Base-by-base conservation (phyloP, 495 filamentous ascomycete genomes). In the Pseudevernia furfuracea region DNA sequence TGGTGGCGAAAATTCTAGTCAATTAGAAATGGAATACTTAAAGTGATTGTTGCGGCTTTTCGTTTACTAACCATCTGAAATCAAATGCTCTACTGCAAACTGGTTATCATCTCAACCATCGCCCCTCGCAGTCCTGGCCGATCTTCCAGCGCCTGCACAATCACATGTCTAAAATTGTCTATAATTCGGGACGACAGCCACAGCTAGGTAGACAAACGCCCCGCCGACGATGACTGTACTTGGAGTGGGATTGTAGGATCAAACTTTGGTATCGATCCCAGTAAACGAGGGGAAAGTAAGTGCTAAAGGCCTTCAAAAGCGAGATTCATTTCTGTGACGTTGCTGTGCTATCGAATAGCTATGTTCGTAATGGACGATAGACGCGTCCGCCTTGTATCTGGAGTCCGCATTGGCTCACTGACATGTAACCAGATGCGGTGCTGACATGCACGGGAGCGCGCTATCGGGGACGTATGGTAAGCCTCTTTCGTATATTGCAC, bases 281-380 rank as follows among this genome's bases (percentile, higher is more conserved):
- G 30, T 56, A 0, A 68, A 70, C 46, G n/a, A n/a, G 41, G 28
- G 68, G 68, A 55, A 52, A 59, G 67, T 69, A 64, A 12, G 64
- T 55, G n/a, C 61, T 57, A 3, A 32, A 1, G 30, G 2, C 8
- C 19, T 15, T 43, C 3, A 56, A 4, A 41, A 11, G 8, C 23
- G 1, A 32, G 1, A n/a, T 23, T 21, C 37, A 2, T 36, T 49
- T 34, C 23, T 59, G n/a, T n/a, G 21, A 63, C 21, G 6, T 23
- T 17, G 36, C 12, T 9, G 32, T 38, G 25, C 28, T 23, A 21
- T 37, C 15, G 38, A 25, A 36, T 28, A 69, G 67, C 9, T 70
- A 70, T 46, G 59, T 53, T 38, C 68, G 68, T 32, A 70, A 70
- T 38, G 68, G 68, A 44, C 62, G 68, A 62, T 67, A 65, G 9